phyloP scores from a whole-genome alignment of 345 rosid genomes.

The Dipteronia sinensis region DNA sequence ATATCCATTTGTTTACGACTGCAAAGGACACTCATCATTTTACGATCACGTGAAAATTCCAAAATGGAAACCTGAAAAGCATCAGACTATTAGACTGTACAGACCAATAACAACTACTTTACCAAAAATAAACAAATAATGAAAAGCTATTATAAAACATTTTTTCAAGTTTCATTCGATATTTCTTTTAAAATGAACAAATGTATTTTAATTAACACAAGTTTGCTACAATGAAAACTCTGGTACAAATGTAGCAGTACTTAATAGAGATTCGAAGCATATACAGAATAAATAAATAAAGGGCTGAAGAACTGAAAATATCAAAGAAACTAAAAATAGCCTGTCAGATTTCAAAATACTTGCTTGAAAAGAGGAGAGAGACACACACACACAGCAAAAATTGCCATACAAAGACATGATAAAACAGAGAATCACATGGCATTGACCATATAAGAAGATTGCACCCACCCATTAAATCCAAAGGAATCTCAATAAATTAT shows the following conservation, averaged over 20 bases:
- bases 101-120: constrained; percentile 20
- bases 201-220: background rate
- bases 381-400: no score
- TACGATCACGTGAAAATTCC: constrained; percentile 98
- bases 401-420: background rate
- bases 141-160: background rate
- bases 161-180: constrained; percentile 16
- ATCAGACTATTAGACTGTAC: constrained; percentile 22
- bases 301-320: background rate
- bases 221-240: background rate
- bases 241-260: background rate
- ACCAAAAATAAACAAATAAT: background rate
- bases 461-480: background rate
- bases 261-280: constrained; percentile 9
- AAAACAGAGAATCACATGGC: background rate
- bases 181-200: background rate
- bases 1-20: constrained; percentile 68
- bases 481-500: background rate
- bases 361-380: background rate
- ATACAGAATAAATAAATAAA: background rate
- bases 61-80: constrained; percentile 70
- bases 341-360: background rate
- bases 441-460: background rate
- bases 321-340: background rate
- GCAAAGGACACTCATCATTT: constrained; percentile 97